Percentiles rank a stretch among this genome's conserved stretches.
Evolutionary conservation across 192 early-diverging fungal genomes (phyloP).

Genomic region (Entomortierella parvispora): DNA sequence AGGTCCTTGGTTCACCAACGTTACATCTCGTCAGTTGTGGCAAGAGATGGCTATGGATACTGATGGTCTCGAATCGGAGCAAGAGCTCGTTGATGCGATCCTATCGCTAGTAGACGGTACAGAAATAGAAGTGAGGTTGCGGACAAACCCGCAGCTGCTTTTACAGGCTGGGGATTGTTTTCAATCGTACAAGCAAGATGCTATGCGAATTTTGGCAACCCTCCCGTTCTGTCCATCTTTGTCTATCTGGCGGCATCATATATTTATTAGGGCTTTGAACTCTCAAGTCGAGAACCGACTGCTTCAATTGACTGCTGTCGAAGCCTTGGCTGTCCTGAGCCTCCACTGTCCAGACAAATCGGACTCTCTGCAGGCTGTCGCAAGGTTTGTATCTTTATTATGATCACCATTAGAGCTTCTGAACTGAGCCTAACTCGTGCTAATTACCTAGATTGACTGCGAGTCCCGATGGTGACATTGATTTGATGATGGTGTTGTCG

Average conservation of each 20-base stretch:
- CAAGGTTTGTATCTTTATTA: slow-evolving; percentile 6
- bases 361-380: neutral
- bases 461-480: too few relatives aligned
- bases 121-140: slow-evolving; percentile 22
- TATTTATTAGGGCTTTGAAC: neutral
- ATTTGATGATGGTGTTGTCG: too few relatives aligned
- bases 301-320: slow-evolving; percentile 9
- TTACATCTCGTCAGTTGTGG: slow-evolving; percentile 28
- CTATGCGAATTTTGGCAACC: slow-evolving; percentile 3
- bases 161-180: slow-evolving; percentile 27
- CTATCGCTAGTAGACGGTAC: slow-evolving; percentile 17
- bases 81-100: slow-evolving; percentile 14
- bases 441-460: neutral
- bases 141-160: slow-evolving; percentile 7
- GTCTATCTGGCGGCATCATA: too few relatives aligned
- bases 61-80: slow-evolving; percentile 2
- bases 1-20: slow-evolving; percentile 35
- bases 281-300: neutral
- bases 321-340: slow-evolving; percentile 21
- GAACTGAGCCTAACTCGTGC: neutral
- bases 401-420: neutral
- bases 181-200: slow-evolving; percentile 12
- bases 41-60: slow-evolving; percentile 2
- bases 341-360: slow-evolving; percentile 10
- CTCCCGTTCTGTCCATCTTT: too few relatives aligned